These are phyloP conservation scores for Aegle marmelos DNA, from an alignment of 345 rosid species.

Conservation along the genomic window DNA sequence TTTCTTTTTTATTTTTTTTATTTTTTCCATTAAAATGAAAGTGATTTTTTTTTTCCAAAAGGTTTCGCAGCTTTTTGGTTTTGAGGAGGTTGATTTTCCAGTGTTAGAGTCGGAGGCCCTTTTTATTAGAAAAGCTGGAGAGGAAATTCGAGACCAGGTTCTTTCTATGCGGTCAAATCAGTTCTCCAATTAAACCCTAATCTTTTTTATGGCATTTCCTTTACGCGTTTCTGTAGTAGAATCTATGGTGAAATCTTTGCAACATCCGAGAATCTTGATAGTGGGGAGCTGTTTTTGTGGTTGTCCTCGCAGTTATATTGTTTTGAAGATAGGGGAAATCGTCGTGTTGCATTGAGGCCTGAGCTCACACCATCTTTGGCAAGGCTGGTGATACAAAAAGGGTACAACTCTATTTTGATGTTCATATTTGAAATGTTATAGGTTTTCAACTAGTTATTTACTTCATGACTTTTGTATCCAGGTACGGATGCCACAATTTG, in stretches of 20 bases:
- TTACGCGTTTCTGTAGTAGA: too few relatives aligned
- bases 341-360: slow-evolving; percentile 97
- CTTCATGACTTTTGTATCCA: slow-evolving; percentile 44
- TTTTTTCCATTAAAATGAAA: neutral
- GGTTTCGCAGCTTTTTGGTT: slow-evolving; percentile 77
- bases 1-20: neutral
- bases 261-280: neutral
- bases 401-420: slow-evolving; percentile 27
- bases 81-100: slow-evolving; percentile 90
- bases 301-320: slow-evolving; percentile 64
- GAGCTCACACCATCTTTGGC: slow-evolving; percentile 97
- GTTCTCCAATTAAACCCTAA: too few relatives aligned
- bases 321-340: slow-evolving; percentile 92
- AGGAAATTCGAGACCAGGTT: slow-evolving; percentile 94
- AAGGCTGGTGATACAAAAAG: slow-evolving; percentile 91
- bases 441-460: slow-evolving; percentile 30
- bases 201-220: too few relatives aligned
- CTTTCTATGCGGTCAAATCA: neutral
- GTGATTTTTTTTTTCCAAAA: neutral
- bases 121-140: slow-evolving; percentile 90
- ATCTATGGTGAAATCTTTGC: neutral
- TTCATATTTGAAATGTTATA: neutral
- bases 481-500: slow-evolving; percentile 65
- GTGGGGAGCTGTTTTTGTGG: neutral
- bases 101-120: slow-evolving; percentile 84